phyloP scores from a whole-genome alignment of 228 moss, liverwort and hornwort species.

The Sphagnum fallax region DNA sequence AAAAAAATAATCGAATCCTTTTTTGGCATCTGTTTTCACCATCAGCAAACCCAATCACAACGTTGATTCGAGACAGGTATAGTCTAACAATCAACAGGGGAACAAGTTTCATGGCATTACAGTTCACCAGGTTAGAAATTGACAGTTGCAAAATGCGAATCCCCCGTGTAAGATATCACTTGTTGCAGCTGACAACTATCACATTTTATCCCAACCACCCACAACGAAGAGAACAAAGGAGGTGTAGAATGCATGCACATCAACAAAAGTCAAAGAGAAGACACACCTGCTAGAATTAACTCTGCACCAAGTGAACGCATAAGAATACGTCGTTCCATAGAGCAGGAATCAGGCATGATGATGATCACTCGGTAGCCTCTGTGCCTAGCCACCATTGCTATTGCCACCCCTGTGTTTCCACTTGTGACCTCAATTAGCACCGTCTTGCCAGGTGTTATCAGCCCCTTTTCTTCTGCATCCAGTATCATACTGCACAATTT shows the following conservation, averaged over 20 bases:
- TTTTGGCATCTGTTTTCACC: constrained; percentile 24
- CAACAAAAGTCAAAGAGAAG: too few species aligned
- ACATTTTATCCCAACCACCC: too few species aligned
- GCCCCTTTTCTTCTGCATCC: constrained; percentile 74
- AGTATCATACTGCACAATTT: constrained; percentile 47
- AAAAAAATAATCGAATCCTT: constrained; percentile 31
- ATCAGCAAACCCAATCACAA: too few species aligned
- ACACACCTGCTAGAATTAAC: constrained; percentile 49
- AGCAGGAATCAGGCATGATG: constrained; percentile 61
- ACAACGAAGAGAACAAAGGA: too few species aligned
- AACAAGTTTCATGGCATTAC: too few species aligned
- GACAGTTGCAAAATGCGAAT: too few species aligned
- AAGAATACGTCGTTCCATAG: constrained; percentile 74
- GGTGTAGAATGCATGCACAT: too few species aligned
- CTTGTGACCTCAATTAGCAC: constrained; percentile 72
- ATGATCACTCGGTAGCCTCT: constrained; percentile 66
- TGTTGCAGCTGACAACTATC: too few species aligned
- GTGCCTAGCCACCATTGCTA: constrained; percentile 54
- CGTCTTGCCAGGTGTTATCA: constrained; percentile 69
- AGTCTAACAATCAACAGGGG: too few species aligned
- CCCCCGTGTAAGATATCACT: too few species aligned
- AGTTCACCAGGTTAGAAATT: too few species aligned
- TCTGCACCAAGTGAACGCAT: constrained; percentile 67
- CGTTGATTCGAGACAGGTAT: too few species aligned
- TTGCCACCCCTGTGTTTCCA: constrained; percentile 72